Percentiles rank a stretch among this genome's conserved stretches.
Evolutionary conservation across 305 asterid genomes (phyloP).

Genomic region (Fraxinus paxiana): DNA sequence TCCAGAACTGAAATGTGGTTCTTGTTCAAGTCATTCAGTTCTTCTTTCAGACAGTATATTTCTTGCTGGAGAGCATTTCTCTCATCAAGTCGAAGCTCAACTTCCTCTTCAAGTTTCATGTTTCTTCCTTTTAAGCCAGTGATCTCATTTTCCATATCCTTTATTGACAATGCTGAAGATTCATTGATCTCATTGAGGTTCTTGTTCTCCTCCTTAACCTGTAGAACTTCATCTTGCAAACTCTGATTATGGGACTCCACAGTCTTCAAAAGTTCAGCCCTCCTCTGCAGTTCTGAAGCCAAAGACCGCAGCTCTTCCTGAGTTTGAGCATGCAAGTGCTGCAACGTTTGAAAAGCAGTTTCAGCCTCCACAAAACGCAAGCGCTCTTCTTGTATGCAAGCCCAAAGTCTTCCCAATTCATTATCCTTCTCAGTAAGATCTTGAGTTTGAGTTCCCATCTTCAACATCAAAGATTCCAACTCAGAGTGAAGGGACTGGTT

Average conservation of each 20-base stretch:
- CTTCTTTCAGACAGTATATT: constrained; percentile 89
- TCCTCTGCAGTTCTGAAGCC: constrained; percentile 65
- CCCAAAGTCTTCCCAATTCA: constrained; percentile 82
- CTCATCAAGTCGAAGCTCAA: constrained; percentile 80
- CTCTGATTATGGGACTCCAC: constrained; percentile 54
- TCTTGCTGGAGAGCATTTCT: constrained; percentile 97
- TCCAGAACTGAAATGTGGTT: constrained; percentile 55
- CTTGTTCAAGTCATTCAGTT: constrained; percentile 61
- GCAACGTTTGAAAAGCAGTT: constrained; percentile 92
- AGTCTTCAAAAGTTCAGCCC: constrained; percentile 54
- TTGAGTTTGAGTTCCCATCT: constrained; percentile 69
- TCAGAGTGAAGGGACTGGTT: constrained; percentile 75
- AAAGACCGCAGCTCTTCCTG: constrained; percentile 78
- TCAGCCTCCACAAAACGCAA: constrained; percentile 92
- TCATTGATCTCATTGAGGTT: constrained; percentile 53
- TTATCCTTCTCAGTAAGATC: constrained; percentile 90
- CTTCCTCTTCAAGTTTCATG: constrained; percentile 76
- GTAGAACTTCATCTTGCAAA: constrained; percentile 63
- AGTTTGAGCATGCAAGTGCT: constrained; percentile 81
- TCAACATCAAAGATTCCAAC: constrained; percentile 67
- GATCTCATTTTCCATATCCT: constrained; percentile 66
- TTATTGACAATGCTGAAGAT: constrained; percentile 60
- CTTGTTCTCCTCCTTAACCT: constrained; percentile 67
- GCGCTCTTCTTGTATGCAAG: constrained; percentile 82
- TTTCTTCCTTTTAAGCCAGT: constrained; percentile 56